These are phyloP conservation scores for Wickerhamomyces strasburgensis DNA, from an alignment of 805 yeast genomes.

Conservation along the genomic window DNA sequence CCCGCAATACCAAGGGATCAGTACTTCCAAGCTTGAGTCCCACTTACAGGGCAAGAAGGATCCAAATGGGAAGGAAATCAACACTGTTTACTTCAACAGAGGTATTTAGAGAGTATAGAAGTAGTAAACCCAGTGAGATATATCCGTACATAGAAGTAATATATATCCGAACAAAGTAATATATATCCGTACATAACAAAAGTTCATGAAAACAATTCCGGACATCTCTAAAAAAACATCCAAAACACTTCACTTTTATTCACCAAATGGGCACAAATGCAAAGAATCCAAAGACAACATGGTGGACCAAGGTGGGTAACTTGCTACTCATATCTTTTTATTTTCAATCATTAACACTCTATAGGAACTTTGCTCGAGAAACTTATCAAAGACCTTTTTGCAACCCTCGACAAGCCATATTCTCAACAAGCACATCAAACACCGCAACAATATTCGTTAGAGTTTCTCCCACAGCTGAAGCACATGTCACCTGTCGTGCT, in stretches of 20 bases:
- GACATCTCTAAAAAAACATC: no score
- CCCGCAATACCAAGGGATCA: conserved; percentile 77
- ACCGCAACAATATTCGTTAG: conserved; percentile 18
- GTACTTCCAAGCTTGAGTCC: conserved; percentile 57
- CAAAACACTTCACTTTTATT: no score
- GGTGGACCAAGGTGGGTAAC: conserved; percentile 12
- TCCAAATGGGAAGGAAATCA: conserved; percentile 51
- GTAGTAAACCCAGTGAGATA: no score
- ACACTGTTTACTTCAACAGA: conserved; percentile 78
- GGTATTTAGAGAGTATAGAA: no score
- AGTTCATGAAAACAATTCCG: no score
- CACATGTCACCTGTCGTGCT: conserved; percentile 48
- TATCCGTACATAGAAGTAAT: no score
- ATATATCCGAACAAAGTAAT: no score
- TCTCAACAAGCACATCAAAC: conserved; percentile 5
- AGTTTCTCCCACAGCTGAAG: conserved; percentile 42
- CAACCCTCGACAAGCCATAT: conserved; percentile 21
- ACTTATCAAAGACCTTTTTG: conserved; percentile 22
- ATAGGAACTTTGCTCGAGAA: conserved; percentile 18
- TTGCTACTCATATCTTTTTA: neutral
- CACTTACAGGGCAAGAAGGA: conserved; percentile 59
- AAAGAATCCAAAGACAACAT: no score
- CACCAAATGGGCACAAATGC: no score
- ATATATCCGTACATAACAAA: no score
- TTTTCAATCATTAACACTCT: no score